phyloP scores from a whole-genome alignment of 805 yeast genomes.

The Candida sithepensis region DNA sequence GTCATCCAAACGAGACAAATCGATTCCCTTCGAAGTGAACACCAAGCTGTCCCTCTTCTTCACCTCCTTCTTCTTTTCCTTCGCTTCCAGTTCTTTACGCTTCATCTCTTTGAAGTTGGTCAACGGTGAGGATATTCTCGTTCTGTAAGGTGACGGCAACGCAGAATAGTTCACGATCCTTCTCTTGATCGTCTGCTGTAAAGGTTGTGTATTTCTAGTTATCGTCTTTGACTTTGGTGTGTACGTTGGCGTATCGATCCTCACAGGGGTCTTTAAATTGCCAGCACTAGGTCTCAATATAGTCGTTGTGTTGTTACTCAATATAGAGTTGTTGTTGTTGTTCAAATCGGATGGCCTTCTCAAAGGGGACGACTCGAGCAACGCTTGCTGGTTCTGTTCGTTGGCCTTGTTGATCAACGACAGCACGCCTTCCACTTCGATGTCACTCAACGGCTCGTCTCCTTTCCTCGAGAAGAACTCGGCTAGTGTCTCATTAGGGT shows the following conservation, averaged over 20 bases:
- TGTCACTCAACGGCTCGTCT: slow-evolving; percentile 63
- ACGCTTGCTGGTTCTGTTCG: slow-evolving; percentile 16
- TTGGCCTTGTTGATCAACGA: slow-evolving; percentile 48
- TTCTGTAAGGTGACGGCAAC: slow-evolving; percentile 26
- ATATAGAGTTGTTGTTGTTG: slow-evolving; percentile 15
- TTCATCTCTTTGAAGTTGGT: slow-evolving; percentile 19
- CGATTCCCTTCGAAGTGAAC: slow-evolving; percentile 13
- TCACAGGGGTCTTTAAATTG: slow-evolving; percentile 21
- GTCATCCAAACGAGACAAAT: slow-evolving; percentile 14
- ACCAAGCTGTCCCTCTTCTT: neutral
- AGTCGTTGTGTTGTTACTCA: slow-evolving; percentile 15
- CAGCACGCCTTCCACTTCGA: slow-evolving; percentile 80
- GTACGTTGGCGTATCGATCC: slow-evolving; percentile 24
- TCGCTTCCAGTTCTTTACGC: slow-evolving; percentile 5
- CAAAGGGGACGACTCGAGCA: slow-evolving; percentile 7
- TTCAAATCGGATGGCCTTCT: too few relatives aligned
- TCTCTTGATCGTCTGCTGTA: slow-evolving; percentile 21
- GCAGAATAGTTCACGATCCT: slow-evolving; percentile 28
- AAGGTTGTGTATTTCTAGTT: slow-evolving; percentile 9
- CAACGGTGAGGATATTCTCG: slow-evolving; percentile 28
- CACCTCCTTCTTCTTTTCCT: neutral
- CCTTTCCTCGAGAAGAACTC: slow-evolving; percentile 73
- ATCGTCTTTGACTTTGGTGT: slow-evolving; percentile 16
- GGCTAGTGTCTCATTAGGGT: slow-evolving; percentile 60
- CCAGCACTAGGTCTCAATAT: slow-evolving; percentile 21